phyloP scores from a whole-genome alignment of 768 basidiomycete genomes.

The Rhizopogon vesiculosus region DNA sequence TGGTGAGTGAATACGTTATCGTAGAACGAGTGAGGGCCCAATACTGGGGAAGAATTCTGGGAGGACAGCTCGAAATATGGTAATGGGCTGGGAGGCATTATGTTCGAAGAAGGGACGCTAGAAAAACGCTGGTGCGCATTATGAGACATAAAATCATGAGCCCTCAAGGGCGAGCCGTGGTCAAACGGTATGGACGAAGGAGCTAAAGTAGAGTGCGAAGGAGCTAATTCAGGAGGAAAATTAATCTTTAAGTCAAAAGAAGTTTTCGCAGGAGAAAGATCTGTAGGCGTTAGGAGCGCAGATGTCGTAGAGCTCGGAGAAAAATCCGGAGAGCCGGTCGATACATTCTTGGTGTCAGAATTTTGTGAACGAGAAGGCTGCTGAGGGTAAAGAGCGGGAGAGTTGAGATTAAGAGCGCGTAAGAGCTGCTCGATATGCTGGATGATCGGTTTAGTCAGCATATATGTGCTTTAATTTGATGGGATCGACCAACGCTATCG shows the following conservation, averaged over 20 bases:
- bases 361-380: constrained; percentile 39
- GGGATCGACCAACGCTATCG: constrained; percentile 33
- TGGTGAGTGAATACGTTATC: constrained; percentile 16
- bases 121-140: constrained; percentile 22
- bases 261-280: constrained; percentile 59
- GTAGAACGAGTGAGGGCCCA: constrained; percentile 31
- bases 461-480: constrained; percentile 22
- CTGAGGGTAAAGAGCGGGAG: constrained; percentile 53
- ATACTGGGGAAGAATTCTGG: constrained; percentile 36
- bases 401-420: constrained; percentile 74
- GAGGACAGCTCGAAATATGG: constrained; percentile 53
- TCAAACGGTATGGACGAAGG: constrained; percentile 41
- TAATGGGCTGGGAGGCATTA: constrained; percentile 19
- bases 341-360: constrained; percentile 32
- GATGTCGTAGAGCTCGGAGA: constrained; percentile 72
- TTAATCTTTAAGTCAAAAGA: constrained; percentile 54
- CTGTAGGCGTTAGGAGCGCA: constrained; percentile 68
- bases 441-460: constrained; percentile 10
- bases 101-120: constrained; percentile 19
- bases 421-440: constrained; percentile 81
- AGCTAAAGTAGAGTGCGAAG: constrained; percentile 19
- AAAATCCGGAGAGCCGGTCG: constrained; percentile 59
- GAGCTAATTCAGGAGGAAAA: constrained; percentile 44
- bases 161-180: constrained; percentile 33
- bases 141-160: constrained; percentile 25